Base-by-base conservation (phyloP, 306 rosid species). In the Cucumis melo region DNA sequence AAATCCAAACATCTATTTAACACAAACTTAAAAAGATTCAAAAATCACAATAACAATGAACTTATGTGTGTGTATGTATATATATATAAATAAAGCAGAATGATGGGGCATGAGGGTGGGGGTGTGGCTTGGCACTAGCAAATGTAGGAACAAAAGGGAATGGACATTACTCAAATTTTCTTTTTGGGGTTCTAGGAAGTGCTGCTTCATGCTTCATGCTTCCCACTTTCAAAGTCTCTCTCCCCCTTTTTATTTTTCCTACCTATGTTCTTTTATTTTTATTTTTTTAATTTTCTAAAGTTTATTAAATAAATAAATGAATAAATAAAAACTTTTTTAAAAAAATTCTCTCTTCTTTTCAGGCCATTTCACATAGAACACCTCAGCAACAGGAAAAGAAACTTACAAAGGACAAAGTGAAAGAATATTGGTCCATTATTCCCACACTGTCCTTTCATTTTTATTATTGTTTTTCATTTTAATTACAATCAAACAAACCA, bases 301-400 rank as follows among this genome's bases (percentile, higher is more conserved):
- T 27, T 27, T 3, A 27, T 27, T 27, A 27, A 27, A 27, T 27
- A 36, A 20, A 44, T 5, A 44, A 21, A 68, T 0, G 29, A 58
- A 23, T n/a, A 74, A 14, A 12, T 46, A 11, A 8, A 42, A 41
- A 41, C 20, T 41, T 3, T n/a, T n/a, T n/a, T n/a, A n/a, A n/a
- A 60, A 58, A 24, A 57, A 75, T 75, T 59, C 51, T 78, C 75
- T 66, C 66, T 78, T 78, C 80, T 78, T 78, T 78, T 78, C 39
- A 78, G 58, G 58, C 80, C 80, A 77, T 63, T 50, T 39, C 34
- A 75, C 42, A 60, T 16, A 46, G 21, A 41, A 64, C 63, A 9
- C 70, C 55, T 42, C 56, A 70, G 75, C 75, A 44, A 41, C 74
- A 48, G 34, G 24, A 36, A 39, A 38, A 34, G 44, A 36, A 64